phyloP scores from a whole-genome alignment of 192 early-diverging fungal species.

The Rhizoclosmatium sp. region DNA sequence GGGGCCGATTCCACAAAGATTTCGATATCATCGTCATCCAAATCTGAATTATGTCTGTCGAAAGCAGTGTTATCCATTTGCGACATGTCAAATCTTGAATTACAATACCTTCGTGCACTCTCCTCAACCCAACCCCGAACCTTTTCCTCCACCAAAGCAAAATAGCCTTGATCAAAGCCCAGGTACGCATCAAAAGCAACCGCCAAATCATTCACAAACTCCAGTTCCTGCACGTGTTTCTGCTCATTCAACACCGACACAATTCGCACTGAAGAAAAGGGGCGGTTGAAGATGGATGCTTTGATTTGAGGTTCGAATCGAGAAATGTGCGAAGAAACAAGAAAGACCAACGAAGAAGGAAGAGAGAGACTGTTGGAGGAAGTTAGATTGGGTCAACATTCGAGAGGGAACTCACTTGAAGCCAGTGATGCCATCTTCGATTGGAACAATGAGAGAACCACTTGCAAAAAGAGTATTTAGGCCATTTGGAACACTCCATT shows the following conservation, averaged over 20 bases:
- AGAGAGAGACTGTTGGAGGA: background rate
- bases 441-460: background rate
- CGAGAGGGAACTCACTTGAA: background rate
- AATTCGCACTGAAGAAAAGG: slow-evolving; percentile 1
- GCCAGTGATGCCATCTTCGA: background rate
- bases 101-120: background rate
- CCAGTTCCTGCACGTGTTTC: slow-evolving; percentile 15
- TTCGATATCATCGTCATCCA: slow-evolving; percentile 28
- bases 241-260: slow-evolving; percentile 10
- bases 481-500: slow-evolving; percentile 7
- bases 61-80: background rate
- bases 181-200: slow-evolving; percentile 30
- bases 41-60: slow-evolving; percentile 3
- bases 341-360: slow-evolving; percentile 13
- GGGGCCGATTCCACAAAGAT: slow-evolving; percentile 20
- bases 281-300: background rate
- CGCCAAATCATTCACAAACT: slow-evolving; percentile 21
- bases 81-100: background rate
- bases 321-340: slow-evolving; percentile 27
- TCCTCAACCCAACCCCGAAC: slow-evolving; percentile 20
- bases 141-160: slow-evolving; percentile 20
- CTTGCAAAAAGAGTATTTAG: background rate
- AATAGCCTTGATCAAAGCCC: slow-evolving; percentile 31
- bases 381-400: background rate
- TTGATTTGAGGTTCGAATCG: slow-evolving; percentile 9